Base-by-base conservation (phyloP, 208 protist species). In the Trypanosoma scelopori region DNA sequence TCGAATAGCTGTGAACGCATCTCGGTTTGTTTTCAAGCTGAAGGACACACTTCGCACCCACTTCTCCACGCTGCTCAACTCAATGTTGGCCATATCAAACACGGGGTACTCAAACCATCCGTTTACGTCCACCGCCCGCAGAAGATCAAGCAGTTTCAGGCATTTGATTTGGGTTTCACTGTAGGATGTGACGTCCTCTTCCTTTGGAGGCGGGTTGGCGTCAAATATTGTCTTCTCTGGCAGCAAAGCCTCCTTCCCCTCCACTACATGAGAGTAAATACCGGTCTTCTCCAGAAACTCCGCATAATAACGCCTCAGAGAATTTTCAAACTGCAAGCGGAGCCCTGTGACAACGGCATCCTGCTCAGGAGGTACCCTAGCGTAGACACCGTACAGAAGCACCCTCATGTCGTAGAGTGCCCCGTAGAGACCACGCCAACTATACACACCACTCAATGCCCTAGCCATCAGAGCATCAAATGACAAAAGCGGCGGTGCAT, bases 41-140 rank as follows among this genome's bases (percentile, higher is more conserved):
- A 95, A 95, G 18, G 43, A 46, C 6, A 45, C 25, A 30, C 81
- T 71, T 22, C 47, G 37, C 20, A 95, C 53, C 83, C 85, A 95
- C 42, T 70, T 64, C 5, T 75, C 60, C 15, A 95, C 37, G 48
- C 80, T 92, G 20, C 63, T 78, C 27, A 95, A 84, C 61, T 95
- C 89, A 22, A 87, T 49, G 57, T 90, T 92, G 15, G 81, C 82
- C 18, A 89, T 62, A 55, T 92, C 84, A 62, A 92, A 93, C 0
- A 85, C 80, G 0, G 89, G 89, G 9, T 91, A 71, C 18, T 82
- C 72, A 69, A 93, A 95, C 85, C 86, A 95, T 27, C 75, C 57
- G 6, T 93, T 61, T 11, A 50, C 61, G 55, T 95, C 89, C 22
- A 83, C 61, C 16, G 57, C 47, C 39, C 73, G 73, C 32, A 95